phyloP scores from a whole-genome alignment of 176 grass and related monocot species.

The Carex pumila region DNA sequence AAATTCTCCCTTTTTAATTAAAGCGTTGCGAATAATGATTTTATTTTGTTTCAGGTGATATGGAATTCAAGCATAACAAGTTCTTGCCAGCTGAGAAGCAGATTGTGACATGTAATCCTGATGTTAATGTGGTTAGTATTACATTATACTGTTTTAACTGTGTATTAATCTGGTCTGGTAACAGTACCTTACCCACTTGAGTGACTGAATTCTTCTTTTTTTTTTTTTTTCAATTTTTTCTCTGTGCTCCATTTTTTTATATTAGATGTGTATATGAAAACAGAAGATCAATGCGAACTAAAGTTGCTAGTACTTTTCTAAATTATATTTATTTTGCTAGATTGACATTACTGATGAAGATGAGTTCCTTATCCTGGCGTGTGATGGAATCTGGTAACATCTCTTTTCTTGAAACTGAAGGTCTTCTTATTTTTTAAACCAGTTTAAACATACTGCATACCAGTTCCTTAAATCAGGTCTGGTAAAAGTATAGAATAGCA shows the following conservation, averaged over 20 bases:
- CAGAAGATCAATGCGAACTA: neutral
- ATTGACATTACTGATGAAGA: slow-evolving; percentile 75
- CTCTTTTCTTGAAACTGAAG: slow-evolving; percentile 18
- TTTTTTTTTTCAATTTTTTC: neutral
- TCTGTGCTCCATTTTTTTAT: neutral
- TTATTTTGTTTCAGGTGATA: slow-evolving; percentile 52
- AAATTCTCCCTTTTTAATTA: neutral
- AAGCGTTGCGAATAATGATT: neutral
- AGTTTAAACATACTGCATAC: neutral
- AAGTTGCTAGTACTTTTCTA: neutral
- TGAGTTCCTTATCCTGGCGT: slow-evolving; percentile 78
- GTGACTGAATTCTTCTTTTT: too few species aligned
- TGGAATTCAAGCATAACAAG: slow-evolving; percentile 97
- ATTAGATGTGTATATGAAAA: neutral
- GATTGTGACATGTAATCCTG: slow-evolving; percentile 82
- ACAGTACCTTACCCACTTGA: neutral
- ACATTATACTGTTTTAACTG: neutral
- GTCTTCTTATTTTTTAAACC: neutral
- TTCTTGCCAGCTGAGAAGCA: slow-evolving; percentile 82
- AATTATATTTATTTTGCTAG: slow-evolving; percentile 31
- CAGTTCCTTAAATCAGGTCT: neutral
- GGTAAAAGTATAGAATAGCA: neutral
- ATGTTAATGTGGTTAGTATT: slow-evolving; percentile 73
- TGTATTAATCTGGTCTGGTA: neutral
- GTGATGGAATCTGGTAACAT: slow-evolving; percentile 83